Base-by-base conservation (phyloP, 768 basidiomycete genomes). In the Hygrocybe coccinea region DNA sequence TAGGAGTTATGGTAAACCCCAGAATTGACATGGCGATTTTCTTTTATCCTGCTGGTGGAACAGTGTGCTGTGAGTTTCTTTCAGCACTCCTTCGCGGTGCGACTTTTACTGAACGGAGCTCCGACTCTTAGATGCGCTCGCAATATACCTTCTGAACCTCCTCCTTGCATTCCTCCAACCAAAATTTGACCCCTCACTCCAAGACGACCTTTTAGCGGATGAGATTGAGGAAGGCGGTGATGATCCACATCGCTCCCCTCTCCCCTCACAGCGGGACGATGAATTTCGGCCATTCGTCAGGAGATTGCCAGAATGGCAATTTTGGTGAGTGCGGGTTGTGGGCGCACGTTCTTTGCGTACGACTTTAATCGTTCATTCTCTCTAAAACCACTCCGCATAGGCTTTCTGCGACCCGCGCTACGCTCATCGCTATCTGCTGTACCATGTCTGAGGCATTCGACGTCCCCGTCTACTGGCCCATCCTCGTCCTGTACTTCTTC, bases 391-490 rank as follows among this genome's bases (percentile, higher is more conserved):
- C 10, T 21, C 49, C 17, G 24, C 17, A 2, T 61, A 94, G 95
- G 95, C 79, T 97, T 43, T 91, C 92, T 4, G 79, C 92, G 1
- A 98, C 94, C 5, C 86, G 90, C 45, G 93, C 95, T 10, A 87
- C 90, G 22, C n/a, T 89, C 19, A 67, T 99, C 51, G 87, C 93
- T 4, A 64, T 95, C 39, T 71, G 86, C 52, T 87, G 87, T 69
- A 91, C 97, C 2, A 74, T 87, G 54, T 95, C 91, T 22, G 79
- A 87, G 45, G 74, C 87, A 35, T 95, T 97, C 62, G 95, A 98
- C 68, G 89, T 99, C 19, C 95, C 97, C 6, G 97, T 98, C 21
- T 98, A 97, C 75, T 98, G 97, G 95, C 97, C 97, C 7, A 98
- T 99, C 71, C 83, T 99, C 53, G 85, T 98, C 63, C 77, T 97